These are phyloP conservation scores for Apiotrichum laibachii DNA, from an alignment of 1,284 basidiomycete genomes.

Conservation along the genomic window DNA sequence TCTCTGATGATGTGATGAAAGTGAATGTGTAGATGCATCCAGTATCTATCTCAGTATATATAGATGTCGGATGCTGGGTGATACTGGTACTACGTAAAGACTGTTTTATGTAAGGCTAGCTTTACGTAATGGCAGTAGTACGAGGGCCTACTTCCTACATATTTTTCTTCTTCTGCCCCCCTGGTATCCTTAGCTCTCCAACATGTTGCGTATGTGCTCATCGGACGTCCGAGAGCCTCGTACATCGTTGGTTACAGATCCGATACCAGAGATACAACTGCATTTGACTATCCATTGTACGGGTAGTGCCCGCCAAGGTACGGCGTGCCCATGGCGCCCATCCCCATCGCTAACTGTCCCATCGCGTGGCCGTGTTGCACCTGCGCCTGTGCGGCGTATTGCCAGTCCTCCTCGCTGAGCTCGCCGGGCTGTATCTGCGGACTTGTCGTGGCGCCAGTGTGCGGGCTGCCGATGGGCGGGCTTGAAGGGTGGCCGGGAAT, in stretches of 20 bases:
- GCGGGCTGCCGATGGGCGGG: not conserved
- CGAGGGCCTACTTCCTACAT: too few relatives aligned
- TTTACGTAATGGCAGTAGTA: too few relatives aligned
- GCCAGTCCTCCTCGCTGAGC: conserved; percentile 4
- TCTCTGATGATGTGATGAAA: too few relatives aligned
- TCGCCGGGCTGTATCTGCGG: not conserved
- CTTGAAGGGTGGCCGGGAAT: too few relatives aligned
- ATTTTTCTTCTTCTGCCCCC: too few relatives aligned
- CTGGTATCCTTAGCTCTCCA: too few relatives aligned
- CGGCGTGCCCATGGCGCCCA: conserved; percentile 12
- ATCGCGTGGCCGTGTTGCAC: conserved; percentile 3
- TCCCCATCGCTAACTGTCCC: conserved; percentile 12
- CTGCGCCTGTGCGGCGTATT: not conserved
- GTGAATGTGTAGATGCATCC: too few relatives aligned
- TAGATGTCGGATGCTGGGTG: too few relatives aligned
- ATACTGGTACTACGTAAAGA: too few relatives aligned
- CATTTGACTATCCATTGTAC: not conserved
- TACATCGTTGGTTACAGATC: too few relatives aligned
- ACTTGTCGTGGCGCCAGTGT: not conserved
- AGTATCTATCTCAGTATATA: too few relatives aligned
- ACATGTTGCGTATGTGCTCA: not conserved
- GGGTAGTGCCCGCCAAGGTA: conserved; percentile 3
- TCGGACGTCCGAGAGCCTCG: not conserved
- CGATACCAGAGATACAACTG: not conserved
- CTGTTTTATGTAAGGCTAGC: too few relatives aligned